A percentile compares a stretch with the other conserved stretches of the same genome.
phyloP scores from a whole-genome alignment of 192 early-diverging fungal species.

The Spizellomyces punctatus region DNA sequence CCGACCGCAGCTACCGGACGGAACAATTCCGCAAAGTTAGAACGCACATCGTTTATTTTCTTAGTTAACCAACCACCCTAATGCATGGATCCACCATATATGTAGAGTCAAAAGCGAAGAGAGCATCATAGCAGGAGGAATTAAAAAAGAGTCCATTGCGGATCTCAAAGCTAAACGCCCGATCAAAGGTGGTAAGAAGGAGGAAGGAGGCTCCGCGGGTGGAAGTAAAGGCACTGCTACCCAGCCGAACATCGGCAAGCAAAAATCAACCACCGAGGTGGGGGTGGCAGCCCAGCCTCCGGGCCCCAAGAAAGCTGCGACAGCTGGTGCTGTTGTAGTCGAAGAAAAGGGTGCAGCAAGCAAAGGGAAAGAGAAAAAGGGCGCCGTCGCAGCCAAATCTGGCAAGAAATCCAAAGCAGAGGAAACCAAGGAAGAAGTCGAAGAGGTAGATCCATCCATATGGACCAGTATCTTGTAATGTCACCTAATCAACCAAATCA shows the following conservation, averaged over 20 bases:
- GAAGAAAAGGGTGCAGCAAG: not conserved
- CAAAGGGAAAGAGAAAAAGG: conserved; percentile 44
- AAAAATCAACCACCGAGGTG: conserved; percentile 25
- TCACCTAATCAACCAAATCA: not conserved
- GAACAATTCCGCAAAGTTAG: conserved; percentile 27
- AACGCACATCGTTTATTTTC: not conserved
- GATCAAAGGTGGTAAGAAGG: conserved; percentile 26
- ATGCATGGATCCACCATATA: not conserved
- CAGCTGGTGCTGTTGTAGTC: conserved; percentile 21
- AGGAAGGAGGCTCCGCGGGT: not conserved
- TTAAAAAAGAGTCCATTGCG: conserved; percentile 20
- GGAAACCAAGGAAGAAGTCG: conserved; percentile 53
- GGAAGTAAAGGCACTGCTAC: not conserved
- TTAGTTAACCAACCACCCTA: not conserved
- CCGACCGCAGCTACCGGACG: conserved; percentile 10
- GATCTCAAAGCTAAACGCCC: conserved; percentile 30
- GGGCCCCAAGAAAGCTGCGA: conserved; percentile 19
- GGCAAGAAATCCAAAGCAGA: conserved; percentile 54
- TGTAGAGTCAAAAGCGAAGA: conserved; percentile 40
- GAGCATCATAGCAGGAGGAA: conserved; percentile 7
- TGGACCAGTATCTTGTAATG: not conserved
- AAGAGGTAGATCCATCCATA: conserved; percentile 40
- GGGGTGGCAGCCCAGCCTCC: conserved; percentile 20
- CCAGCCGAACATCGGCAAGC: not conserved
- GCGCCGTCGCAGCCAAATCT: conserved; percentile 26